Evolutionary conservation across 352 stramenopile genomes (phyloP).

Genomic region (Globisporangium recalcitrans): DNA sequence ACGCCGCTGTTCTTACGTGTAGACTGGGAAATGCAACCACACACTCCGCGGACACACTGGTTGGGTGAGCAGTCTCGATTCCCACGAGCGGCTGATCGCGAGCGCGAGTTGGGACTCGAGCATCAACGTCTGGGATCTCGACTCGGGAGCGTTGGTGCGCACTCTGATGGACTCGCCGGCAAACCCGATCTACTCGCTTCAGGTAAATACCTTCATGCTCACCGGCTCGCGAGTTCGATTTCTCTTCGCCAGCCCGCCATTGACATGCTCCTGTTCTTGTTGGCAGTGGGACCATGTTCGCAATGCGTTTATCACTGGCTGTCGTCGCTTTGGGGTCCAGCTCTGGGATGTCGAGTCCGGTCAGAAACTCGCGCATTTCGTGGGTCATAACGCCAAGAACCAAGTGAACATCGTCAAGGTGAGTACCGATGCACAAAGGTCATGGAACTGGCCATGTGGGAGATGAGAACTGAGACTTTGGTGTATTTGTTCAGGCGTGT

Average conservation of each 20-base stretch:
- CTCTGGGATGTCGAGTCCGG: constrained; percentile 24
- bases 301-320: constrained; percentile 20
- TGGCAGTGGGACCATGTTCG: constrained; percentile 18
- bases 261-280: not conserved
- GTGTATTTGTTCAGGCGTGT: no score
- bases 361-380: constrained; percentile 17
- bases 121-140: constrained; percentile 23
- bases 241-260: not conserved
- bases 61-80: constrained; percentile 22
- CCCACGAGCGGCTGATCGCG: constrained; percentile 7
- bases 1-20: no score
- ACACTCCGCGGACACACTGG: constrained; percentile 25
- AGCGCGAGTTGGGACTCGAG: constrained; percentile 21
- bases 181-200: constrained; percentile 27
- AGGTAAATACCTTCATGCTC: constrained; percentile 1
- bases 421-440: not conserved
- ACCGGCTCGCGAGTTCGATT: not conserved
- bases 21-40: constrained; percentile 20
- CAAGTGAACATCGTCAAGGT: constrained; percentile 30
- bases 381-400: constrained; percentile 21
- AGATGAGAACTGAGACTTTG: not conserved
- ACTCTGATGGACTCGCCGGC: constrained; percentile 19
- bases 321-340: constrained; percentile 21
- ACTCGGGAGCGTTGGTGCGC: constrained; percentile 15
- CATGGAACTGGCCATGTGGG: no score